phyloP scores from a whole-genome alignment of 2,329 filamentous ascomycete genomes.

The Dactylellina leptospora region DNA sequence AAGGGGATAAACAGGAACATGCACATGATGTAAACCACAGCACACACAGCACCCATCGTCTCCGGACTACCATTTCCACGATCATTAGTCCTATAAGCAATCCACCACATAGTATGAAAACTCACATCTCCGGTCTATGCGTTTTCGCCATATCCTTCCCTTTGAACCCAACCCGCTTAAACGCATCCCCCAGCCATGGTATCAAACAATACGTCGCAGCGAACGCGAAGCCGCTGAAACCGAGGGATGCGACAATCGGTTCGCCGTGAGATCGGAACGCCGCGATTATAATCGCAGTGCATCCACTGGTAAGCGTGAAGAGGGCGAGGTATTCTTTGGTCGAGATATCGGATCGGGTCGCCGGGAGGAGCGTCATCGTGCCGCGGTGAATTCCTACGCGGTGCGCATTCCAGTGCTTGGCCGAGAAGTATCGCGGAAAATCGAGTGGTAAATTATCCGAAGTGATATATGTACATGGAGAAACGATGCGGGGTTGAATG shows the following conservation, averaged over 20 bases:
- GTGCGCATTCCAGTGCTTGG: slow-evolving; percentile 10
- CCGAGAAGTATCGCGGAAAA: not conserved
- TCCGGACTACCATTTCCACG: slow-evolving; percentile 70
- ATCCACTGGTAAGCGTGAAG: slow-evolving; percentile 72
- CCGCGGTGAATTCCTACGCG: not conserved
- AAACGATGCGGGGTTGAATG: slow-evolving; percentile 3
- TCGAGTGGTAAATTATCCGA: slow-evolving; percentile 1
- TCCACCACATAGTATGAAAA: slow-evolving; percentile 35
- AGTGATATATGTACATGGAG: not conserved
- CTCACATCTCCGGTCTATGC: slow-evolving; percentile 76
- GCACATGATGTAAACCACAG: slow-evolving; percentile 86
- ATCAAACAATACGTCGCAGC: slow-evolving; percentile 83
- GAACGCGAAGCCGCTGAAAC: slow-evolving; percentile 86
- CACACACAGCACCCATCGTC: slow-evolving; percentile 93
- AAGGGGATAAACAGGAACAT: slow-evolving; percentile 95
- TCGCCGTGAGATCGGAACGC: slow-evolving; percentile 86
- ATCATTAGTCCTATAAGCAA: not conserved
- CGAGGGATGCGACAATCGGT: slow-evolving; percentile 85
- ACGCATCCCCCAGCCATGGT: slow-evolving; percentile 88
- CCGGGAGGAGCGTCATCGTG: slow-evolving; percentile 46
- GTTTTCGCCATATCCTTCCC: slow-evolving; percentile 87
- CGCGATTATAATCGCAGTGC: slow-evolving; percentile 77
- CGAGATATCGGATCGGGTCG: slow-evolving; percentile 47
- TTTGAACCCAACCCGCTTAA: slow-evolving; percentile 86
- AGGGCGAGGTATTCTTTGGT: slow-evolving; percentile 51